Base-by-base conservation (phyloP, 2,329 filamentous ascomycete genomes). In the Arthrobotrys sphaeroides region DNA sequence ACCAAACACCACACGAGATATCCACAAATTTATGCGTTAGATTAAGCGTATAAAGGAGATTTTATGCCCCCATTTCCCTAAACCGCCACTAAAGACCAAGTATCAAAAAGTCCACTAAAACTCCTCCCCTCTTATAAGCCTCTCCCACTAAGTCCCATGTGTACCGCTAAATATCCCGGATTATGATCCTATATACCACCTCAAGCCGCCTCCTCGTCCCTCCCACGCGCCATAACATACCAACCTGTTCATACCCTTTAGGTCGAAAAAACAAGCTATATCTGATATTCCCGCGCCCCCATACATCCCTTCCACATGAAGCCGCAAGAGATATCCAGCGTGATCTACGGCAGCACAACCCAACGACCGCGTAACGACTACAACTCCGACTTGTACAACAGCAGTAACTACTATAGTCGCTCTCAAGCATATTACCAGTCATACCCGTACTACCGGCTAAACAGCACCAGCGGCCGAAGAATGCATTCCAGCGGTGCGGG, bases 41-140 rank as follows among this genome's bases (percentile, higher is more conserved):
- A 75, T 75, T 75, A 73, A 68, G 72, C 72, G 47, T 75, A 42
- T 49, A 75, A 75, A 43, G 64, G 72, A 75, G 72, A 68, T 57
- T 49, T 7, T 68, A 73, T 73, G 68, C 69, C 69, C 53, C 51
- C 5, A 31, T 64, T 68, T 64, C 36, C 26, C 45, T 24, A 53
- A 61, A 12, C 20, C n/a, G 18, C 18, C 43, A 18, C 10, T 49
- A 42, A 67, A 59, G 62, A 51, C 62, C 51, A 36, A 28, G n/a
- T 68, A 62, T 55, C 31, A 61, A 60, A 26, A 33, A n/a, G n/a
- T n/a, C n/a, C n/a, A n/a, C n/a, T n/a, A n/a, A 22, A 10, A 59
- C 10, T n/a, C n/a, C 24, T 13, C 18, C 6, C 16, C 7, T n/a
- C 31, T 16, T 38, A 2, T 33, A 49, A 33, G 10, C 7, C 7